Conservation (phyloP, 2,329 filamentous ascomycete species). For the Calonectria honghensis region DNA sequence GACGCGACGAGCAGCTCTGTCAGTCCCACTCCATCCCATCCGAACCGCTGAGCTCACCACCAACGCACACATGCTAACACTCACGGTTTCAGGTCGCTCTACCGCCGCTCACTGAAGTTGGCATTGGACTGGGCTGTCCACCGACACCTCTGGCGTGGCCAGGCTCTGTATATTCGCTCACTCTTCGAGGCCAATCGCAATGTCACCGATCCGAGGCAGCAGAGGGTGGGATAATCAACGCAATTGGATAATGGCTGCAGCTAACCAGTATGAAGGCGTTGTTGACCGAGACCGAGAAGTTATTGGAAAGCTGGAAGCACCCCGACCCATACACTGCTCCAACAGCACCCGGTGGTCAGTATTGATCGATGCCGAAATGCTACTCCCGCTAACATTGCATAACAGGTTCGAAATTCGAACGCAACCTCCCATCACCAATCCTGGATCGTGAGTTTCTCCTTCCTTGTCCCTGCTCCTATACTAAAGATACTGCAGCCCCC, state of each 20-base stretch:
- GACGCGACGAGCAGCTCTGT: slow-evolving; percentile 70
- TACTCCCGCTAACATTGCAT: slow-evolving; percentile 40
- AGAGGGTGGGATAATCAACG: slow-evolving; percentile 77
- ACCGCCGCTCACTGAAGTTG: slow-evolving; percentile 94
- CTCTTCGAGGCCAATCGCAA: slow-evolving; percentile 96
- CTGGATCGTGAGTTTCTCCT: slow-evolving; percentile 81
- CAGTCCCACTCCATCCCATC: slow-evolving; percentile 55
- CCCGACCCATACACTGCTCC: slow-evolving; percentile 94
- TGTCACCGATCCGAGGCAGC: slow-evolving; percentile 88
- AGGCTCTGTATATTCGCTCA: slow-evolving; percentile 95
- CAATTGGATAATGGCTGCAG: not conserved
- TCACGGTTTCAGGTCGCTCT: slow-evolving; percentile 78
- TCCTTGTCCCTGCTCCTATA: slow-evolving; percentile 7
- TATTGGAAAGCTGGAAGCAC: slow-evolving; percentile 97
- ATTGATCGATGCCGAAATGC: not conserved
- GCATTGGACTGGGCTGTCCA: slow-evolving; percentile 97
- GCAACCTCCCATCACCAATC: slow-evolving; percentile 88
- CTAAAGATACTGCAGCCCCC: slow-evolving; percentile 53
- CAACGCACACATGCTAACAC: slow-evolving; percentile 42
- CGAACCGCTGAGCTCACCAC: slow-evolving; percentile 41
- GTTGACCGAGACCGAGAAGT: slow-evolving; percentile 89
- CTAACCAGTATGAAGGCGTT: slow-evolving; percentile 75
- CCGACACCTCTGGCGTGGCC: slow-evolving; percentile 93
- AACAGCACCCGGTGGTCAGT: slow-evolving; percentile 92
- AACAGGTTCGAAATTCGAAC: slow-evolving; percentile 94